Percentiles rank a stretch among this genome's conserved stretches.
Evolutionary conservation across 768 basidiomycete genomes (phyloP).

Genomic region (Calocera cornea): DNA sequence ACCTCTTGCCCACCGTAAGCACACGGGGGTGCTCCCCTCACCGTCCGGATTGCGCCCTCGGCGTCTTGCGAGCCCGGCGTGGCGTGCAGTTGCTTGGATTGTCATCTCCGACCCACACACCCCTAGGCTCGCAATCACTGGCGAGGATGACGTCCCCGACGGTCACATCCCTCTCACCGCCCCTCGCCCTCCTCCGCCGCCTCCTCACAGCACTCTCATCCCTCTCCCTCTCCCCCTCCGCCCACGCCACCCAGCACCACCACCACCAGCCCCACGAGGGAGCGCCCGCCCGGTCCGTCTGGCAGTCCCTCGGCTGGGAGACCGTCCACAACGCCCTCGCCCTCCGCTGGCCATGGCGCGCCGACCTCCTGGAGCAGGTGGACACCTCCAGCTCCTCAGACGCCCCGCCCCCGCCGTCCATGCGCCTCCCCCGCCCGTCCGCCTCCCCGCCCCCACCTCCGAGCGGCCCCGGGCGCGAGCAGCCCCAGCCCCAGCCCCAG

Average conservation of each 20-base stretch:
- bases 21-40: too few species aligned
- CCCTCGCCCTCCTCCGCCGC: background rate
- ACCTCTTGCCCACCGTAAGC: too few species aligned
- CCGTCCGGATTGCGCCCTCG: too few species aligned
- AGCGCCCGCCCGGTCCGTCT: background rate
- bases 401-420: background rate
- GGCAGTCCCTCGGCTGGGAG: background rate
- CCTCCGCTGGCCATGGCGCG: background rate
- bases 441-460: background rate
- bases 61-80: too few species aligned
- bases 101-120: too few species aligned
- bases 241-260: background rate
- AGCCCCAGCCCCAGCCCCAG: conserved; percentile 9
- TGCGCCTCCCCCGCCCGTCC: background rate
- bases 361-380: background rate
- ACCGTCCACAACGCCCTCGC: background rate
- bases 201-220: background rate
- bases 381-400: background rate
- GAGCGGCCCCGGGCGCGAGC: background rate
- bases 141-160: background rate
- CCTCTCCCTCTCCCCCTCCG: background rate
- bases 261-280: background rate
- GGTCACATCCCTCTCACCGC: background rate
- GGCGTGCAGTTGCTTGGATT: too few species aligned
- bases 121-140: too few species aligned